Conservation (phyloP, 352 stramenopile species). For the Phytopythium chamaehyphon region DNA sequence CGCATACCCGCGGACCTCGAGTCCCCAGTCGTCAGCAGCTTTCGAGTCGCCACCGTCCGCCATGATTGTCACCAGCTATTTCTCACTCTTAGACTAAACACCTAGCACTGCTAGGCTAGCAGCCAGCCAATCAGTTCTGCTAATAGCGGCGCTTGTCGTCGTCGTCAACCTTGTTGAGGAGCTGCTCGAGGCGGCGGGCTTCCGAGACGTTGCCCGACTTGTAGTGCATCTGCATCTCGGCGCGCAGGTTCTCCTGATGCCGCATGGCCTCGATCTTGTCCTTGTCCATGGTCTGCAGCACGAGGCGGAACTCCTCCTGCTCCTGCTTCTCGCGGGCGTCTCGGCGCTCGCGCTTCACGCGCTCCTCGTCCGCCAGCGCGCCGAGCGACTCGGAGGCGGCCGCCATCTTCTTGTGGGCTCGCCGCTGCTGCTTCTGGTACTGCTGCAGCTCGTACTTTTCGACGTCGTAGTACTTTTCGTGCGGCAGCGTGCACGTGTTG, state of each 20-base stretch:
- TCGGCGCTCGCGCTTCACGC: constrained; percentile 52
- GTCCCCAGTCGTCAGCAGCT: constrained; percentile 4
- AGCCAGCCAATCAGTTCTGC: not conserved
- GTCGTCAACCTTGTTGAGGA: constrained; percentile 61
- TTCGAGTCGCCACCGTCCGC: not conserved
- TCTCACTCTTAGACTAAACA: too few relatives aligned
- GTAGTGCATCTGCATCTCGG: constrained; percentile 90
- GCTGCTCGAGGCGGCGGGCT: constrained; percentile 78
- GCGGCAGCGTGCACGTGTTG: constrained; percentile 96
- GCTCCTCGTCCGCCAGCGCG: constrained; percentile 54
- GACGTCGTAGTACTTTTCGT: constrained; percentile 98
- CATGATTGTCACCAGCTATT: not conserved
- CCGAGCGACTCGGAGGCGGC: constrained; percentile 12
- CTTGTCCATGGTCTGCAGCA: constrained; percentile 81
- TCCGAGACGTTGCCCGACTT: constrained; percentile 85
- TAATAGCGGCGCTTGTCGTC: constrained; percentile 21
- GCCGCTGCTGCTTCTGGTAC: constrained; percentile 83
- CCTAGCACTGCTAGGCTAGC: too few relatives aligned
- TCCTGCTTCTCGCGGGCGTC: constrained; percentile 52
- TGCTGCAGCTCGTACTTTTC: constrained; percentile 96
- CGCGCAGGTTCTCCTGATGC: constrained; percentile 71
- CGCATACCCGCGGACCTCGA: constrained; percentile 45
- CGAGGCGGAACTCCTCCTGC: constrained; percentile 68
- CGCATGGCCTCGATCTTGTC: constrained; percentile 88
- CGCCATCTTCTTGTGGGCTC: constrained; percentile 29